Evolutionary conservation across 208 protist genomes (phyloP).

Genomic region (Trypanosoma scelopori): DNA sequence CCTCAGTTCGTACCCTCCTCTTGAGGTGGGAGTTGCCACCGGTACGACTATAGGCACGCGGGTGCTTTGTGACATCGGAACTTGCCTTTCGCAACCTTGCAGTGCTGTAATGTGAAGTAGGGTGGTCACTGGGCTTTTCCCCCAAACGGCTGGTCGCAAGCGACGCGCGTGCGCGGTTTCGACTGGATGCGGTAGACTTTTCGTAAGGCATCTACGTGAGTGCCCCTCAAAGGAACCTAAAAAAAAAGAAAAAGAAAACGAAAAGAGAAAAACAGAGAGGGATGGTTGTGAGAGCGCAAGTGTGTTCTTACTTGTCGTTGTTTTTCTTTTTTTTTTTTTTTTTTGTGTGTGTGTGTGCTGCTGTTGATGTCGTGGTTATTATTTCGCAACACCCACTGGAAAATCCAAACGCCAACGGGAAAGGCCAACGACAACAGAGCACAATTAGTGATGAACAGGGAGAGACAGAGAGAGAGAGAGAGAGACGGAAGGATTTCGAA

Average conservation of each 20-base stretch:
- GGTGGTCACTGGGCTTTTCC: neutral
- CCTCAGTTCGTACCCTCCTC: conserved; percentile 6
- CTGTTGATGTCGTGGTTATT: too few species aligned
- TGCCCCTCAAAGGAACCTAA: conserved; percentile 1
- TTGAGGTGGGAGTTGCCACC: conserved; percentile 27
- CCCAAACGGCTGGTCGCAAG: neutral
- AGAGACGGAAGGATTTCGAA: too few species aligned
- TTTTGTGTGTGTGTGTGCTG: too few species aligned
- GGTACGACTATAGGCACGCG: conserved; percentile 27
- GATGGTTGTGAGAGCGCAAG: too few species aligned
- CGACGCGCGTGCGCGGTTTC: conserved; percentile 31
- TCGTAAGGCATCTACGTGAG: conserved; percentile 34
- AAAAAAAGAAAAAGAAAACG: neutral
- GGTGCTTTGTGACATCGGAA: conserved; percentile 15
- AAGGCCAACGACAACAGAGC: too few species aligned
- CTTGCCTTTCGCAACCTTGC: neutral
- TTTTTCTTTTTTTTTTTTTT: too few species aligned
- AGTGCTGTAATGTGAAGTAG: neutral
- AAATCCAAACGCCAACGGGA: too few species aligned
- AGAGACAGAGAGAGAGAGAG: too few species aligned
- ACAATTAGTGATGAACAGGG: too few species aligned
- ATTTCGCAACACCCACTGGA: too few species aligned
- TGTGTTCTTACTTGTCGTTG: too few species aligned
- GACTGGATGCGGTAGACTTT: conserved; percentile 43
- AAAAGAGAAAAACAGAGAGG: neutral